Base-by-base conservation (phyloP, 768 basidiomycete genomes). In the Lentinula raphanica region DNA sequence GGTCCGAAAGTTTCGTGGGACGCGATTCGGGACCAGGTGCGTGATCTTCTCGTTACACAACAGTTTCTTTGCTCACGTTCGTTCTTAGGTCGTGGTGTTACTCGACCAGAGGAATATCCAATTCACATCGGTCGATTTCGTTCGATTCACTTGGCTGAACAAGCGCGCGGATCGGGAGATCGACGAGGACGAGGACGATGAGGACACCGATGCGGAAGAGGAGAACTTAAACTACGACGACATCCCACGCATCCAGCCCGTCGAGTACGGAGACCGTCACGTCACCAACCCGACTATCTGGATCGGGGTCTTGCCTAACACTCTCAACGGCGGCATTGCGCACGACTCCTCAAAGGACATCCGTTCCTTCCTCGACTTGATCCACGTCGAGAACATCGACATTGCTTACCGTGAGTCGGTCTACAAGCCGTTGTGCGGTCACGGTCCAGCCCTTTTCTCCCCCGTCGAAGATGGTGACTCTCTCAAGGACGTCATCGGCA, bases 401-500 rank as follows among this genome's bases (percentile, higher is more conserved):
- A 36, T 72, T 36, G 70, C 68, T 28, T 71, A 46, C 58, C 67
- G 66, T 36, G 66, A 69, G 53, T 69, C 67, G 42, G 2, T 61
- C 29, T 61, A 17, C 62, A 62, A 48, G 27, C 49, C 46, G 54
- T 40, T 19, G 45, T 13, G 6, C 39, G 32, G 32, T 35, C 32
- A 35, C 32, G 69, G 74, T 56, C 68, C 68, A 54, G 57, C 61
- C 36, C 71, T 78, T 44, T 67, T 66, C 65, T 38, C 59, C 38
- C 70, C 74, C 46, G 67, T 69, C 58, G 44, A 36, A 21, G 60
- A 71, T 64, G 27, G 48, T 13, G 55, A 74, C 58, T 60, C 69
- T 53, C 71, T 73, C 55, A 69, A 71, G 63, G 57, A 57, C 39
- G 64, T 75, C 58, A 72, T 76, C 60, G 68, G 76, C 59, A 55